Conservation (phyloP, 371 early-diverging fungal species). For the Rhizopus stolonifer region DNA sequence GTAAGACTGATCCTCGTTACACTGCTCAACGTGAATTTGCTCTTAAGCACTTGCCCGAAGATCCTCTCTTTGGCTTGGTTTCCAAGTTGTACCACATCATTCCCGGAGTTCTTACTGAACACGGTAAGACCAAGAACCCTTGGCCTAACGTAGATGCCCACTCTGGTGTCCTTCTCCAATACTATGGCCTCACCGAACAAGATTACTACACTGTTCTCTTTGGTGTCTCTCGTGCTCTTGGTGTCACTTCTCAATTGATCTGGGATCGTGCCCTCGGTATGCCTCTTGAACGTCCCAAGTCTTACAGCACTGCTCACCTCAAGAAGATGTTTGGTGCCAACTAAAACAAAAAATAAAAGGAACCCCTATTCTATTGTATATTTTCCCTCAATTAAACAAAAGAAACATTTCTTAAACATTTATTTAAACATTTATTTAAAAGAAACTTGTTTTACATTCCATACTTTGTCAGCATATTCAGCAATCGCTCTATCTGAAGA, state of each 20-base stretch:
- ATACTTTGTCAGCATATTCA: constrained; percentile 87
- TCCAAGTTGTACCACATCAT: constrained; percentile 95
- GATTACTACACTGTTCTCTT: constrained; percentile 99
- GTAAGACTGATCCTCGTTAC: constrained; percentile 97
- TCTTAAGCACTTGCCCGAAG: constrained; percentile 95
- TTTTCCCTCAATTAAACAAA: neutral
- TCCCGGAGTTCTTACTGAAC: constrained; percentile 94
- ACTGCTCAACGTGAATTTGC: constrained; percentile 98
- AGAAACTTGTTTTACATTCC: constrained; percentile 52
- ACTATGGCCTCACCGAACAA: constrained; percentile 96
- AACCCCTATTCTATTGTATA: constrained; percentile 1
- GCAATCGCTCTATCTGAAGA: constrained; percentile 79
- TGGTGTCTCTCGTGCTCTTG: constrained; percentile 97
- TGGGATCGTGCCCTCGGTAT: constrained; percentile 97
- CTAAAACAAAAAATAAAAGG: constrained; percentile 22
- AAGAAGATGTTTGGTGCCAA: constrained; percentile 71
- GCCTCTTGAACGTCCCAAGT: constrained; percentile 96
- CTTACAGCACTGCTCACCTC: constrained; percentile 84
- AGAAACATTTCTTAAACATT: neutral
- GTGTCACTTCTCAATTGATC: constrained; percentile 91
- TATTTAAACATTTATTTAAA: neutral
- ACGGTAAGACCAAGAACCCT: constrained; percentile 99
- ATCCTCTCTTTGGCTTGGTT: constrained; percentile 95
- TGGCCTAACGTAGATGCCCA: constrained; percentile 99
- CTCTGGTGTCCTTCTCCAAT: constrained; percentile 95